These are phyloP conservation scores for Volvox reticuliferus DNA, from an alignment of 139 green algal genomes.

Conservation along the genomic window DNA sequence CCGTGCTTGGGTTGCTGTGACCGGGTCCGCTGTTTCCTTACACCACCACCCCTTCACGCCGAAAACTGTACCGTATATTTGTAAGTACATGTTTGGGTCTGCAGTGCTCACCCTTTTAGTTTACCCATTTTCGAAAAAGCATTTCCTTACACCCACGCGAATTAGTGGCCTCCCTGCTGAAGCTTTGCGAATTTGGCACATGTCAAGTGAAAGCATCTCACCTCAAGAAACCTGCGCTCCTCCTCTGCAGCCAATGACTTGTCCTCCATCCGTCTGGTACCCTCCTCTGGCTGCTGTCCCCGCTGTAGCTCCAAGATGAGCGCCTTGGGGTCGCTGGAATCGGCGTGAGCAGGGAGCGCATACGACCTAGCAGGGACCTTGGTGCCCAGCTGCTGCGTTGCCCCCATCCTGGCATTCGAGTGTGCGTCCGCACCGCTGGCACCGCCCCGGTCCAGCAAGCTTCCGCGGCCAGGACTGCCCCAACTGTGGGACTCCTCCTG, in stretches of 20 bases:
- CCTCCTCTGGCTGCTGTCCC: neutral
- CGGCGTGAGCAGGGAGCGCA: neutral
- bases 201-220: neutral
- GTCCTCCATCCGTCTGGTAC: neutral
- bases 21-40: no score
- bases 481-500: neutral
- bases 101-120: no score
- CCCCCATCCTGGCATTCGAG: neutral
- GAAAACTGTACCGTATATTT: no score
- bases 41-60: no score
- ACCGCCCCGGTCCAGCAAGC: neutral
- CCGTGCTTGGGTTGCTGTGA: no score
- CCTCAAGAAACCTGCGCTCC: neutral
- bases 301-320: neutral
- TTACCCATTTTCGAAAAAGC: no score
- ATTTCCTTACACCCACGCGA: no score
- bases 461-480: neutral
- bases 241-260: neutral
- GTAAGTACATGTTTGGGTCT: no score
- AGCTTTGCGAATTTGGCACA: no score
- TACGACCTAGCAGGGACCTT: neutral
- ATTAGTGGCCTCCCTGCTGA: no score
- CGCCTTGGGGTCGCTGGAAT: neutral
- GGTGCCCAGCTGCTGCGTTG: no score
- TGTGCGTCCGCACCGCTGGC: neutral